Conservation (phyloP, 2,329 filamentous ascomycete species). For the Colletotrichum lindemuthianum region DNA sequence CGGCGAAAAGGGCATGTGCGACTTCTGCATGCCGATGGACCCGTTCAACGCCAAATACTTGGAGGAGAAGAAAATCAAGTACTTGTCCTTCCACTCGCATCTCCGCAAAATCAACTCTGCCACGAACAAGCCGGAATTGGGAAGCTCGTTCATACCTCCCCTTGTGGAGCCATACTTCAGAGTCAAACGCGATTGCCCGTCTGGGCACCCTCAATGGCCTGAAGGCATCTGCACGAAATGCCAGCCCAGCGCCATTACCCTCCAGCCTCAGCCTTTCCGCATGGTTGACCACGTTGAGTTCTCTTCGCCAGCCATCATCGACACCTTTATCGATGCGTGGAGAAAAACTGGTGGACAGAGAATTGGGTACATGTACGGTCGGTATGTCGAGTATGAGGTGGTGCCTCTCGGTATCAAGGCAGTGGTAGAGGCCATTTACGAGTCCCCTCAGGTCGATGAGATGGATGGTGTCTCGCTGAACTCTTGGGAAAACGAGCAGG, state of each 20-base stretch:
- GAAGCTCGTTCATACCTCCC: constrained; percentile 95
- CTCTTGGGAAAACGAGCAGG: constrained; percentile 85
- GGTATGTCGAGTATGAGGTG: constrained; percentile 89
- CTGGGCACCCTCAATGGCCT: constrained; percentile 92
- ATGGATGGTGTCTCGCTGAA: constrained; percentile 86
- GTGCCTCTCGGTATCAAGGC: constrained; percentile 95
- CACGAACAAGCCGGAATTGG: constrained; percentile 94
- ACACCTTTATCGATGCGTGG: constrained; percentile 93
- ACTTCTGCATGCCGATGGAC: constrained; percentile 97
- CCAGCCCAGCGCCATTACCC: constrained; percentile 94
- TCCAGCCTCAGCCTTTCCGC: constrained; percentile 92
- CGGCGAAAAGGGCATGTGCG: constrained; percentile 97
- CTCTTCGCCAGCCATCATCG: constrained; percentile 82
- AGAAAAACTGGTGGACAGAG: constrained; percentile 85
- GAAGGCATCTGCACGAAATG: constrained; percentile 98
- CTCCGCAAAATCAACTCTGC: constrained; percentile 94
- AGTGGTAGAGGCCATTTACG: constrained; percentile 96
- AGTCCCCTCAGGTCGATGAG: constrained; percentile 91
- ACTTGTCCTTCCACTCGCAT: constrained; percentile 94
- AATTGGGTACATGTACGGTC: constrained; percentile 89
- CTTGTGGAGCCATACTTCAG: constrained; percentile 92
- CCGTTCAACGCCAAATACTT: constrained; percentile 92
- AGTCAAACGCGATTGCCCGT: constrained; percentile 88
- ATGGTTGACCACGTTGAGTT: constrained; percentile 99
- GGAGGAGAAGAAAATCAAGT: constrained; percentile 97